Evolutionary conservation across 1,284 basidiomycete species (phyloP).

Genomic region (Omphalotus olearius): DNA sequence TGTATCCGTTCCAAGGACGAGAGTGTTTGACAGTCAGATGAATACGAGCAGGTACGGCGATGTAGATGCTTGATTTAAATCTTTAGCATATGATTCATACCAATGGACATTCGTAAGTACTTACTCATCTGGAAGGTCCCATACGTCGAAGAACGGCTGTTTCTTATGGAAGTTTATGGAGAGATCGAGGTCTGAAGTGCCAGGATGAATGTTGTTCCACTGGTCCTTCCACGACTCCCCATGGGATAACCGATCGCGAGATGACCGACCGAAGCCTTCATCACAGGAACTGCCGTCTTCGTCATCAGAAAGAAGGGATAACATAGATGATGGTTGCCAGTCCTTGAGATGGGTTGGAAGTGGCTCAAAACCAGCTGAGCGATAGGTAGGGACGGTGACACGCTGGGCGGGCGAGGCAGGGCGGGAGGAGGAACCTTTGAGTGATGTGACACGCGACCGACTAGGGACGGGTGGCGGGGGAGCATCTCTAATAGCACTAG

Average conservation of each 20-base stretch:
- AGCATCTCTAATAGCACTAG: slow-evolving; percentile 1
- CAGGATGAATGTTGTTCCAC: slow-evolving; percentile 6
- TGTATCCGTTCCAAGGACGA: slow-evolving; percentile 4
- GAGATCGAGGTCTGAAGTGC: slow-evolving; percentile 7
- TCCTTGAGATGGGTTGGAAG: slow-evolving; percentile 10
- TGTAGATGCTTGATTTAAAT: slow-evolving; percentile 8
- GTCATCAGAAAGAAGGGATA: slow-evolving; percentile 1
- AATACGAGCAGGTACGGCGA: slow-evolving; percentile 9
- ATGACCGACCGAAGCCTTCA: background rate
- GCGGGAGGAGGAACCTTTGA: background rate
- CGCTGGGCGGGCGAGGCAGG: slow-evolving; percentile 4
- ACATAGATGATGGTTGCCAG: slow-evolving; percentile 6
- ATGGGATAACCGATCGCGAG: background rate
- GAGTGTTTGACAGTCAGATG: slow-evolving; percentile 9
- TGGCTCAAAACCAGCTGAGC: slow-evolving; percentile 6
- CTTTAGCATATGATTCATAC: background rate
- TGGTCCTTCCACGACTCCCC: slow-evolving; percentile 8
- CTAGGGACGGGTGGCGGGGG: slow-evolving; percentile 7
- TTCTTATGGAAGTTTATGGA: slow-evolving; percentile 12
- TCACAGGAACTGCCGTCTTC: slow-evolving; percentile 7
- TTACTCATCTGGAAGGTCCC: slow-evolving; percentile 11
- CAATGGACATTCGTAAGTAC: background rate
- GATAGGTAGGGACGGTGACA: background rate
- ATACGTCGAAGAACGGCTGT: slow-evolving; percentile 12
- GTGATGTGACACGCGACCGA: slow-evolving; percentile 3